phyloP scores from a whole-genome alignment of 2,329 filamentous ascomycete genomes.

The Beauveria sp. region DNA sequence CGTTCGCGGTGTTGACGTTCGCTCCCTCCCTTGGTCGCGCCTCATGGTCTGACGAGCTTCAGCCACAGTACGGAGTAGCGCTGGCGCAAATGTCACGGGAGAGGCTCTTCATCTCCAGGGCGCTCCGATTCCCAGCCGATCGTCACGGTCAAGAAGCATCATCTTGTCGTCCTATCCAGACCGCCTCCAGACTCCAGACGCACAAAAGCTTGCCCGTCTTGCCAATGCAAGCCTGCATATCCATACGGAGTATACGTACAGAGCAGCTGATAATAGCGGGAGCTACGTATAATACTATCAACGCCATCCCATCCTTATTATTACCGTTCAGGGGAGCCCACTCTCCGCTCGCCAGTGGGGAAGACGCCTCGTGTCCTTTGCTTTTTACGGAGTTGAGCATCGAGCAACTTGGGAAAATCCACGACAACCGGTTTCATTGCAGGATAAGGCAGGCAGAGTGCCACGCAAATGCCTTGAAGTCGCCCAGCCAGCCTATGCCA shows the following conservation, averaged over 20 bases:
- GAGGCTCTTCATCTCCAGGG: not conserved
- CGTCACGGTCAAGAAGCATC: not conserved
- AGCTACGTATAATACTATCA: not conserved
- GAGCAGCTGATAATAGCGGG: not conserved
- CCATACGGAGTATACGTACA: not conserved
- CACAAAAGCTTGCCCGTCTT: not conserved
- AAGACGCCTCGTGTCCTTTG: not conserved
- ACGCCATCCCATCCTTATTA: not conserved
- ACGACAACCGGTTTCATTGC: not conserved
- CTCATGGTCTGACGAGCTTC: not conserved
- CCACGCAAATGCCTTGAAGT: not conserved
- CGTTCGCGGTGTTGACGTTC: not conserved
- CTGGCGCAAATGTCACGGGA: not conserved
- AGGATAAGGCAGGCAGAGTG: not conserved
- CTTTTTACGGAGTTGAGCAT: no score
- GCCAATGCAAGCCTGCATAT: not conserved
- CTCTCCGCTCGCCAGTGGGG: not conserved
- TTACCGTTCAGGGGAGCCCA: constrained; percentile 8
- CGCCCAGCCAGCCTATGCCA: not conserved
- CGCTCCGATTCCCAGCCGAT: not conserved
- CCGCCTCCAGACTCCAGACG: not conserved
- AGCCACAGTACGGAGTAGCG: not conserved
- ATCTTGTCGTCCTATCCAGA: not conserved
- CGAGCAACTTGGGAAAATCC: not conserved
- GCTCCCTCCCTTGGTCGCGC: not conserved